Base-by-base conservation (phyloP, 2,329 filamentous ascomycete species). In the Xylaria sp. region DNA sequence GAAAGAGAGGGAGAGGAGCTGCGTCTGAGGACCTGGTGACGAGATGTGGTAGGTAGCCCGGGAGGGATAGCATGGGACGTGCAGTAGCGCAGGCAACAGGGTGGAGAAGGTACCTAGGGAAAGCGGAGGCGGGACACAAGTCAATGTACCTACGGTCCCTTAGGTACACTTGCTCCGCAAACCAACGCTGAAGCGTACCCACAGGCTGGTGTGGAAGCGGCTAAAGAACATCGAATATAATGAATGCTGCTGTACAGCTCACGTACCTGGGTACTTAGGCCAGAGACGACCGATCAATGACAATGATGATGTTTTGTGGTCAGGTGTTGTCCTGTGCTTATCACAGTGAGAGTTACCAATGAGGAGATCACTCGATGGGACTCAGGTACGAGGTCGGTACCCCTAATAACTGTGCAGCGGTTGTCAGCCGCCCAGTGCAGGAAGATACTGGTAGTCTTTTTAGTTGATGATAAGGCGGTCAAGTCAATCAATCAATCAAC, bases 51-150 rank as follows among this genome's bases (percentile, higher is more conserved):
- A 62, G 66, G 57, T 51, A 44, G 34, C 28, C 61, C 51, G 64
- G 68, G 58, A 52, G 63, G 51, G 58, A 52, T 39, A 37, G 46
- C 61, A 65, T 63, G 50, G 65, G 25, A 55, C 54, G 63, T 69
- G 69, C 66, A 66, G 60, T 71, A 71, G 69, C 66, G 63, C 66
- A 69, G 59, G 65, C 62, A 56, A 58, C 61, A 55, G 23, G 41
- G 69, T 66, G 63, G 69, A 15, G 65, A 68, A 12, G 23, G 23
- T 48, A 15, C 44, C 20, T 51, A 41, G 46, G 50, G 23, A 51
- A 66, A 64, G 66, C 60, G 66, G 69, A 71, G 69, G 63, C 60
- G 65, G 63, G 46, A 44, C 57, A 54, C 62, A 23, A 41, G 63
- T 54, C 63, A 15, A 58, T 39, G 32, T 57, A 62, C 51, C 56